A percentile compares a stretch with the other conserved stretches of the same genome.
These are phyloP conservation scores for Penicillium bialowiezense DNA, from an alignment of 495 filamentous ascomycete genomes.

Conservation along the genomic window DNA sequence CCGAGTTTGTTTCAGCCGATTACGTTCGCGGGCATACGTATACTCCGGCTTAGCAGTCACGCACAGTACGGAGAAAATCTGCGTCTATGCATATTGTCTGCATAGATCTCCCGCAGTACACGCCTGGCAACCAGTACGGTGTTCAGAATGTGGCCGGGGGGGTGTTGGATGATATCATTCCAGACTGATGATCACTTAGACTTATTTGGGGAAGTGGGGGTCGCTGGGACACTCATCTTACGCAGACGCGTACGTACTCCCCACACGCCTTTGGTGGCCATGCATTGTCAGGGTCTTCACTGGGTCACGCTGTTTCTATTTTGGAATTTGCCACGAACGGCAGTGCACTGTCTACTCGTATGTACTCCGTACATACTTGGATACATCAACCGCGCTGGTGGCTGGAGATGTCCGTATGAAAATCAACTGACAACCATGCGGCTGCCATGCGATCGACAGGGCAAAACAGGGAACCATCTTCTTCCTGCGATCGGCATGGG, in stretches of 20 bases:
- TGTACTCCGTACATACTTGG: too few relatives aligned
- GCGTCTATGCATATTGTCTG: too few relatives aligned
- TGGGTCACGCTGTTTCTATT: not conserved
- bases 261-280: not conserved
- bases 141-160: not conserved
- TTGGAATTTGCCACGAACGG: not conserved
- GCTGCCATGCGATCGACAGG: not conserved
- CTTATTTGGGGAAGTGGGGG: slow-evolving; percentile 6
- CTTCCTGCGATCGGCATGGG: not conserved
- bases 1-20: not conserved
- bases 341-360: too few relatives aligned
- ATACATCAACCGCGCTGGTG: too few relatives aligned
- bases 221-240: not conserved
- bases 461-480: not conserved
- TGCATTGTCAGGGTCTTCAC: not conserved
- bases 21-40: slow-evolving; percentile 12
- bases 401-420: not conserved
- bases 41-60: slow-evolving; percentile 1
- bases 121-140: not conserved
- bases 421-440: slow-evolving; percentile 1
- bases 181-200: slow-evolving; percentile 3
- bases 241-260: slow-evolving; percentile 6
- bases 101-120: not conserved
- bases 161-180: slow-evolving; percentile 7
- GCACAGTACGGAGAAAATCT: not conserved